Evolutionary conservation across 441 rosid genomes (phyloP).

Genomic region (Adansonia grandidieri): DNA sequence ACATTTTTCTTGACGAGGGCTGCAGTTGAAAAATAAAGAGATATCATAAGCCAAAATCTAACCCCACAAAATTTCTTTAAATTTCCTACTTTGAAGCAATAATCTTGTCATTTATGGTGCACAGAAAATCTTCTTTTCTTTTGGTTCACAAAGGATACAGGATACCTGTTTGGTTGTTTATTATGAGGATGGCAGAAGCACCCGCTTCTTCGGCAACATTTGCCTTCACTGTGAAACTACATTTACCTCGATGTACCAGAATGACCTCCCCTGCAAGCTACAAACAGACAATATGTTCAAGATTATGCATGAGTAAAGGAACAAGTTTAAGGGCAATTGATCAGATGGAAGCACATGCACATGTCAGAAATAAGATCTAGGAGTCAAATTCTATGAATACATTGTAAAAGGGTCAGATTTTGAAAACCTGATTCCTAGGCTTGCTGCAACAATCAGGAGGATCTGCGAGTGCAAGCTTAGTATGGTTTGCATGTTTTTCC

Average conservation of each 20-base stretch:
- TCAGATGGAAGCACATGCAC: conserved; percentile 4
- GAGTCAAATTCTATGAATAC: conserved; percentile 18
- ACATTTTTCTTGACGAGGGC: not conserved
- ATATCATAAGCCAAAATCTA: conserved; percentile 8
- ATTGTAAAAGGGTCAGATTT: not conserved
- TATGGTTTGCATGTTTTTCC: conserved; percentile 53
- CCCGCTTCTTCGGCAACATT: conserved; percentile 48
- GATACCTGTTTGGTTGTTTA: conserved; percentile 52
- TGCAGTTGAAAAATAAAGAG: conserved; percentile 1
- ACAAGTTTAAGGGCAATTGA: conserved; percentile 12
- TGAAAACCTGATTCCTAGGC: conserved; percentile 51
- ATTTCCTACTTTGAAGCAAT: not conserved
- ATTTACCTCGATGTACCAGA: conserved; percentile 54
- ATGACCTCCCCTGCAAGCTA: conserved; percentile 50
- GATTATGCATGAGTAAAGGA: conserved; percentile 12
- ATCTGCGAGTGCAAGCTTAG: conserved; percentile 48
- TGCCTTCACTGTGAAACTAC: conserved; percentile 56
- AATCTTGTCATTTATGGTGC: not conserved
- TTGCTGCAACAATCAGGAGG: conserved; percentile 57
- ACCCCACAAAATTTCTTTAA: not conserved
- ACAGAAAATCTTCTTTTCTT: not conserved
- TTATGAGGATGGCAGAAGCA: conserved; percentile 54
- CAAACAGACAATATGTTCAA: conserved; percentile 25
- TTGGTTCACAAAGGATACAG: not conserved
- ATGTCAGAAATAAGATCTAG: not conserved